phyloP scores from a whole-genome alignment of 495 filamentous ascomycete species.

The Penicillium lagena region DNA sequence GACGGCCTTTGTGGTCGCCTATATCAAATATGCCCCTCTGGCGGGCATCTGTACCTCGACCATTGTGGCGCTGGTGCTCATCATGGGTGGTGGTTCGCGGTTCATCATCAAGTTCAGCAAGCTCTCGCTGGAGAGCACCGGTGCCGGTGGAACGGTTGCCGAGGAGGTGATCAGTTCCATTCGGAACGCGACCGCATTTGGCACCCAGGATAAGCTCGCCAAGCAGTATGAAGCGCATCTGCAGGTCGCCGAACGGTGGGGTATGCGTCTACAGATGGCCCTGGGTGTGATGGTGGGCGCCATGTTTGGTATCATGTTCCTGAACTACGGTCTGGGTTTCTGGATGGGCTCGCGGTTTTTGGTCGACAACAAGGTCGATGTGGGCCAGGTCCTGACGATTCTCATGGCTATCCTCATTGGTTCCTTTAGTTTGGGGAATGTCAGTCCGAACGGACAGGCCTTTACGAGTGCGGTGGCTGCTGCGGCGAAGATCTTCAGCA shows the following conservation, averaged over 20 bases:
- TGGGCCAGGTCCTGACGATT: conserved; percentile 61
- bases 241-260: conserved; percentile 64
- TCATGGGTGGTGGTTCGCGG: conserved; percentile 64
- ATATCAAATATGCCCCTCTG: conserved; percentile 78
- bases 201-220: conserved; percentile 83
- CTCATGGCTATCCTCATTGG: conserved; percentile 87
- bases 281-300: conserved; percentile 71
- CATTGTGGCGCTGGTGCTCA: conserved; percentile 62
- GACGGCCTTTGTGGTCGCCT: conserved; percentile 84
- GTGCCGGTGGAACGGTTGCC: conserved; percentile 77
- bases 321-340: conserved; percentile 89
- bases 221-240: conserved; percentile 76
- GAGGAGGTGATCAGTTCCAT: conserved; percentile 95
- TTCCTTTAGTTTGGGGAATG: conserved; percentile 84
- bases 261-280: conserved; percentile 63
- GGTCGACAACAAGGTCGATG: conserved; percentile 54
- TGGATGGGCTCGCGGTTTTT: conserved; percentile 88
- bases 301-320: conserved; percentile 77
- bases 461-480: conserved; percentile 78
- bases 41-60: conserved; percentile 76
- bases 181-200: conserved; percentile 88
- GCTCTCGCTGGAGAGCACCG: conserved; percentile 68
- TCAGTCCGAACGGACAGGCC: conserved; percentile 77
- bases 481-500: conserved; percentile 82
- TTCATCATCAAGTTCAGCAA: conserved; percentile 80